Evolutionary conservation across 345 rosid species (phyloP).

Genomic region (Durio zibethinus): DNA sequence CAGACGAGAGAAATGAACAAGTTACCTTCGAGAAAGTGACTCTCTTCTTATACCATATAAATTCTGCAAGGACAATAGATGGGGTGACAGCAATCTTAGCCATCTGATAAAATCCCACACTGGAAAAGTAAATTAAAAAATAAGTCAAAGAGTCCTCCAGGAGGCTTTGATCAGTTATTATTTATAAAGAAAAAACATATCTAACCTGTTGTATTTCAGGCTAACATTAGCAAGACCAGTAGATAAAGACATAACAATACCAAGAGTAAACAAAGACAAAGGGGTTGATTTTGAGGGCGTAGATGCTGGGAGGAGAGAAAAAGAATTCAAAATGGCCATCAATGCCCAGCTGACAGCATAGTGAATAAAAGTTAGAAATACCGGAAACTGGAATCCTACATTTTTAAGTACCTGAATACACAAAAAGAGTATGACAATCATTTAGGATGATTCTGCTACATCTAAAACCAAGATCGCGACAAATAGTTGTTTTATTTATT

Average conservation of each 20-base stretch:
- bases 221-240: slow-evolving; percentile 98
- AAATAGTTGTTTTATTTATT: neutral
- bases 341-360: slow-evolving; percentile 69
- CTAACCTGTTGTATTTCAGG: slow-evolving; percentile 90
- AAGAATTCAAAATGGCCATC: slow-evolving; percentile 76
- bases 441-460: neutral
- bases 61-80: slow-evolving; percentile 86
- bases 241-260: slow-evolving; percentile 84
- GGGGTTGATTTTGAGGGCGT: slow-evolving; percentile 64
- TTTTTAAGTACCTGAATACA: slow-evolving; percentile 73
- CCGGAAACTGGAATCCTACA: slow-evolving; percentile 81
- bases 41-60: slow-evolving; percentile 64
- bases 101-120: slow-evolving; percentile 98
- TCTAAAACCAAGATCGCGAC: neutral
- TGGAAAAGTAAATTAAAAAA: slow-evolving; percentile 17
- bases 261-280: slow-evolving; percentile 65
- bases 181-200: neutral
- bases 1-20: neutral
- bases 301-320: slow-evolving; percentile 66
- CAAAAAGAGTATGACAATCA: neutral
- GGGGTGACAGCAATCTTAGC: slow-evolving; percentile 94
- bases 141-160: slow-evolving; percentile 2
- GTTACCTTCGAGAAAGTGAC: slow-evolving; percentile 76
- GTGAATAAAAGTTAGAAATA: slow-evolving; percentile 84
- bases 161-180: neutral